Base-by-base conservation (phyloP, 1,139 yeast genomes). In the Pichia sp. region DNA sequence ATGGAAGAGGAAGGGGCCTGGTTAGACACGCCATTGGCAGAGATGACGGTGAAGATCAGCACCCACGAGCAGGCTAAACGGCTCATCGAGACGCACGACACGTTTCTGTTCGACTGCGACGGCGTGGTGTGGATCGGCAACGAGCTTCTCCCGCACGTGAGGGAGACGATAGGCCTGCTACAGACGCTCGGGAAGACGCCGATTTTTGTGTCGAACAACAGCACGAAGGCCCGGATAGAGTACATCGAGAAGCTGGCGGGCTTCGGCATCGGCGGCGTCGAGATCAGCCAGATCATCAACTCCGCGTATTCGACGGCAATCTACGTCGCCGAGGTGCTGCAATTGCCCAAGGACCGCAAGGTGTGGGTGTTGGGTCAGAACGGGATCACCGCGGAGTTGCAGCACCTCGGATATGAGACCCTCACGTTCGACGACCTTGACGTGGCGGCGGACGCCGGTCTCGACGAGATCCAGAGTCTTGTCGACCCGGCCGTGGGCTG, bases 121-220 rank as follows among this genome's bases (percentile, higher is more conserved):
- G 98, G 91, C 0, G 98, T 91, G 8, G 74, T 91, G 49, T 91
- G 98, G 98, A 73, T 85, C 40, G 97, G 96, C 16, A 79, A 79
- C 49, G 79, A 77, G 47, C 68, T 85, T 34, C 77, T 91, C 46
- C 96, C 96, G 3, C 78, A 82, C 16, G 85, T 87, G 13, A 73
- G 72, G 22, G 91, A 87, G 61, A 80, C 95, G 2, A 66, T 91
- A 40, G 75, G 77, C 9, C 66, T 79, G 55, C 70, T 91, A 55
- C 71, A 82, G 51, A 57, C 70, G 3, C 47, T 66, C 19, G 76
- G 77, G 49, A 93, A 93, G 67, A 79, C 83, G 50, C 74, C 89
- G 48, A 76, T 90, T 46, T 93, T 93, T 69, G 99, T 95, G 34
- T 91, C 99, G 49, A 93, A 93, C 74, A 93, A 93, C 70, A 88